Percentiles rank a stretch among this genome's conserved stretches.
Conservation (phyloP, 495 filamentous ascomycete species). For the Hypoxylon perforatum region DNA sequence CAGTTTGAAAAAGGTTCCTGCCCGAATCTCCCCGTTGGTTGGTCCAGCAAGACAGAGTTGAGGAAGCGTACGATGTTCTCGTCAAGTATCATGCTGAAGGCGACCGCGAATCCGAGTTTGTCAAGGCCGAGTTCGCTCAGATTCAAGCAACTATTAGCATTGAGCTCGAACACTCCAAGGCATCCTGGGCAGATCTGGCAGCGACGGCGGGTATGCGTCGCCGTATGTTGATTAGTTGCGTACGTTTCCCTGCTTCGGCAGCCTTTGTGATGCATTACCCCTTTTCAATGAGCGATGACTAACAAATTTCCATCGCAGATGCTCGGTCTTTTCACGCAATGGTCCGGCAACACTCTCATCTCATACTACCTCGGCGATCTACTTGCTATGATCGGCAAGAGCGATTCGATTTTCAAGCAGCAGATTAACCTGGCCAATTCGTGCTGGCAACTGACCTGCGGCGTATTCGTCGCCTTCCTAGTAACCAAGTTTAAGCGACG, state of each 20-base stretch:
- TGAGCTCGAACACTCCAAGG: conserved; percentile 59
- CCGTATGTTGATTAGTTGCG: conserved; percentile 61
- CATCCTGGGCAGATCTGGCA: conserved; percentile 61
- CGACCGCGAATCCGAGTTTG: conserved; percentile 59
- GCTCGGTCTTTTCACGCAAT: conserved; percentile 66
- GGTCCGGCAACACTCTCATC: conserved; percentile 63
- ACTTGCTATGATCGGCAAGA: conserved; percentile 62
- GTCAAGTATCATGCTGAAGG: conserved; percentile 69
- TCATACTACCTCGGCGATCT: conserved; percentile 66
- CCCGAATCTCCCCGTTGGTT: conserved; percentile 68
- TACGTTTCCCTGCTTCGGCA: conserved; percentile 8
- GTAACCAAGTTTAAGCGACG: conserved; percentile 66
- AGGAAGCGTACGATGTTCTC: conserved; percentile 65
- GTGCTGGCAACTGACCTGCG: conserved; percentile 67
- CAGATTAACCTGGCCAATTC: conserved; percentile 69
- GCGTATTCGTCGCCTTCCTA: conserved; percentile 58
- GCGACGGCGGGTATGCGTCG: conserved; percentile 56
- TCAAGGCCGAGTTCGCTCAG: conserved; percentile 63
- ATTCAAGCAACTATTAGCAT: conserved; percentile 63
- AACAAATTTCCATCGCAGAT: conserved; percentile 32
- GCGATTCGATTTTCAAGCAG: conserved; percentile 61
- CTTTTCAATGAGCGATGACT: not conserved
- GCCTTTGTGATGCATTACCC: not conserved
- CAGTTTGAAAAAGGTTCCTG: conserved; percentile 55
- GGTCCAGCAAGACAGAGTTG: conserved; percentile 60